Conservation (phyloP, 2,329 filamentous ascomycete genomes). For the Nannizzia gypsea region DNA sequence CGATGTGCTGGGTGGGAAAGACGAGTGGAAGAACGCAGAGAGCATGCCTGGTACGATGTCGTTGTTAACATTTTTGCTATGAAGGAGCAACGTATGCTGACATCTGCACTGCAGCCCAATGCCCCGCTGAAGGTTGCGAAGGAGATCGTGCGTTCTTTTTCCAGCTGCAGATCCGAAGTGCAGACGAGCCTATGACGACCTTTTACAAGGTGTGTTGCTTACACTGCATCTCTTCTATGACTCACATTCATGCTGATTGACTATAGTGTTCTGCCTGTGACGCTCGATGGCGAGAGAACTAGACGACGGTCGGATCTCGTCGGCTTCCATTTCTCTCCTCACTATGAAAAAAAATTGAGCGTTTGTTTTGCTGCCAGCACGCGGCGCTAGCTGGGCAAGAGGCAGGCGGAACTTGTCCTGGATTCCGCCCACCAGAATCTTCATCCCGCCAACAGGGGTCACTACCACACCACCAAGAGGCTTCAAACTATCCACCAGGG, state of each 20-base stretch:
- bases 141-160: slow-evolving; percentile 84
- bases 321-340: too few relatives aligned
- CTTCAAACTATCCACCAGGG: not conserved
- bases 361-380: too few relatives aligned
- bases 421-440: not conserved
- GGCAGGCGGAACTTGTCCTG: not conserved
- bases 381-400: not conserved
- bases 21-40: slow-evolving; percentile 83
- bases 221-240: not conserved
- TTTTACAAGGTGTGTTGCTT: slow-evolving; percentile 62
- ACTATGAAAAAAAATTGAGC: too few relatives aligned
- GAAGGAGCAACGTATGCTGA: not conserved
- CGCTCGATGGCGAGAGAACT: slow-evolving; percentile 40
- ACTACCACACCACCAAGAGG: not conserved
- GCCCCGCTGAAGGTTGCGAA: slow-evolving; percentile 66
- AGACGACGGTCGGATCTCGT: slow-evolving; percentile 11
- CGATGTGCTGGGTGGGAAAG: slow-evolving; percentile 77
- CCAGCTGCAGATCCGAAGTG: slow-evolving; percentile 93
- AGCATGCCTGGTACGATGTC: slow-evolving; percentile 51
- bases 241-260: slow-evolving; percentile 14
- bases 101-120: slow-evolving; percentile 51
- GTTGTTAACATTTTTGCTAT: not conserved
- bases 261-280: slow-evolving; percentile 35
- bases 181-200: slow-evolving; percentile 95
- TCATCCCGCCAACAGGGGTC: not conserved